A percentile compares a stretch with the other conserved stretches of the same genome.
Conservation (phyloP, 164 flowering plant genomes). For the Platanus orientalis region DNA sequence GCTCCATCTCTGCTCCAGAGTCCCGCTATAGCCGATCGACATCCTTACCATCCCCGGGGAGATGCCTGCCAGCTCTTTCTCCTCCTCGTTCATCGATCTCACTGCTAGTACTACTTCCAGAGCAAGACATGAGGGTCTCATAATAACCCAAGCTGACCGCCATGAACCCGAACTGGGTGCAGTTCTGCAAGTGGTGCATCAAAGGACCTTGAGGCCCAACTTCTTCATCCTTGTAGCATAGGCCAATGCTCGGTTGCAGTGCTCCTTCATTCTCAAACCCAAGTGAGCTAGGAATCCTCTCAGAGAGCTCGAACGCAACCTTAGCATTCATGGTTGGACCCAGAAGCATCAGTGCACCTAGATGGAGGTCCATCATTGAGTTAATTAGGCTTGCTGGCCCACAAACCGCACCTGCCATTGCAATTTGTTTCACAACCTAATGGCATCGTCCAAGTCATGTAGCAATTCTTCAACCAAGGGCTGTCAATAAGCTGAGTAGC, state of each 20-base stretch:
- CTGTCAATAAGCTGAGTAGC: no score
- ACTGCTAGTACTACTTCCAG: slow-evolving; percentile 71
- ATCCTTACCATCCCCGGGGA: slow-evolving; percentile 66
- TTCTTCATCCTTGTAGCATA: no score
- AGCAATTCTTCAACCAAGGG: no score
- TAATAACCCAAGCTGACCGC: no score
- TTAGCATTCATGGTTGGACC: no score
- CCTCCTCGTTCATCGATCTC: slow-evolving; percentile 56
- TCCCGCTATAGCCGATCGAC: no score
- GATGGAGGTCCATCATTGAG: slow-evolving; percentile 76
- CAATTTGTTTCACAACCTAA: no score
- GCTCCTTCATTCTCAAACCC: no score
- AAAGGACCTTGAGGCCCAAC: slow-evolving; percentile 35
- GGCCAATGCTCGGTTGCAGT: no score
- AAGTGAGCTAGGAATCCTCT: slow-evolving; percentile 66
- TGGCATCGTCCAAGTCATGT: no score
- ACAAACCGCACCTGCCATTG: slow-evolving; percentile 54
- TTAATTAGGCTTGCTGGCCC: slow-evolving; percentile 58
- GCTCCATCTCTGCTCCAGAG: slow-evolving; percentile 64
- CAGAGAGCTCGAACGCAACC: no score
- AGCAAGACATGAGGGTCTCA: no score
- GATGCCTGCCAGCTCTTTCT: slow-evolving; percentile 56
- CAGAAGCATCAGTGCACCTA: slow-evolving; percentile 59
- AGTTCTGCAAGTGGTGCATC: slow-evolving; percentile 57
- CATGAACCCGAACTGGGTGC: slow-evolving; percentile 59